Conservation (phyloP, 176 grass and related monocot species). For the Eleusine indica region DNA sequence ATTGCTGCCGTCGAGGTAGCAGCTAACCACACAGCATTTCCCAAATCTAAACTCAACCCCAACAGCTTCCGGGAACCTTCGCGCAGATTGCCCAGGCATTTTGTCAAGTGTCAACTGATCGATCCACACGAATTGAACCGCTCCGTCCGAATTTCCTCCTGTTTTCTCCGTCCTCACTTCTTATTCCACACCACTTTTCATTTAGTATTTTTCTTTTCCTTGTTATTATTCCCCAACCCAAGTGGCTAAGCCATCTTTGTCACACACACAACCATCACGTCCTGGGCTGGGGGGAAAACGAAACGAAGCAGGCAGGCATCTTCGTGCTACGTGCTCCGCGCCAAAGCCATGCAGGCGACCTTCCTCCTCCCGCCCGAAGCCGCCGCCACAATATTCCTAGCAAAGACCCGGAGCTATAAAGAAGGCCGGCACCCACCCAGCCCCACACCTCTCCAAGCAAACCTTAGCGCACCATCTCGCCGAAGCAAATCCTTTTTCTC, state of each 20-base stretch:
- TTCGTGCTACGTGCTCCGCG: background rate
- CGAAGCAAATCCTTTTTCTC: background rate
- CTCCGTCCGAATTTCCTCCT: background rate
- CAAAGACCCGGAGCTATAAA: background rate
- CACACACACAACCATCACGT: background rate
- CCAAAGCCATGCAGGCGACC: background rate
- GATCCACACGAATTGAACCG: conserved; percentile 6
- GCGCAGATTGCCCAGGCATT: background rate
- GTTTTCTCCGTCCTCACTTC: background rate
- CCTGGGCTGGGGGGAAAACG: background rate
- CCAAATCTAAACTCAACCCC: background rate
- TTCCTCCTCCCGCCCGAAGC: background rate
- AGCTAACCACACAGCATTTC: background rate
- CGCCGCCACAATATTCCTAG: background rate
- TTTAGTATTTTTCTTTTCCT: background rate
- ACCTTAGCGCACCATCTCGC: background rate
- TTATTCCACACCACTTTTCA: background rate
- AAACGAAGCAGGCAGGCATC: background rate
- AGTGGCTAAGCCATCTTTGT: background rate
- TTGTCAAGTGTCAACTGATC: background rate
- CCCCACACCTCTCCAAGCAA: background rate
- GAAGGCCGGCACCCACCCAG: background rate
- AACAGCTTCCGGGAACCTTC: background rate
- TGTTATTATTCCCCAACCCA: background rate
- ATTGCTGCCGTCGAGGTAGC: background rate